These are phyloP conservation scores for Physcia stellaris DNA, from an alignment of 495 filamentous ascomycete genomes.

Conservation along the genomic window DNA sequence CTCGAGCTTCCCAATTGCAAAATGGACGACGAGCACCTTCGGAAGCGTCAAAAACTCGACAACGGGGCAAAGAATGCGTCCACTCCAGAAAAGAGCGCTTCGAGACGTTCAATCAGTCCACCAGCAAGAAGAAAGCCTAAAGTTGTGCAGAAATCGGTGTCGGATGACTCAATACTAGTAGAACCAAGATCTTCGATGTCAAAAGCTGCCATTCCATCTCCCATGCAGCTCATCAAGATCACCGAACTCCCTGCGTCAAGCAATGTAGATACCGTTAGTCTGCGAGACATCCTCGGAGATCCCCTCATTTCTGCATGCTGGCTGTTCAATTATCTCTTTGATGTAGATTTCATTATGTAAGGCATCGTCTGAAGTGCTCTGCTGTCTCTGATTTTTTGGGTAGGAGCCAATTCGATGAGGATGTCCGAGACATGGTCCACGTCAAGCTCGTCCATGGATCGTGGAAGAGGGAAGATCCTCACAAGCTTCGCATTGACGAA, in stretches of 20 bases:
- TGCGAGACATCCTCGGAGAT: slow-evolving; percentile 65
- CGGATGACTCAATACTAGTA: no score
- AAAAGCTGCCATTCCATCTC: no score
- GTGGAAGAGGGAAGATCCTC: slow-evolving; percentile 62
- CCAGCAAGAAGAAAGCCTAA: no score
- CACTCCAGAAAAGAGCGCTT: no score
- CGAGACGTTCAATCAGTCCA: no score
- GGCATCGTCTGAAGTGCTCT: not conserved
- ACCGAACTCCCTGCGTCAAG: slow-evolving; percentile 41
- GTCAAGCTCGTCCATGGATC: slow-evolving; percentile 78
- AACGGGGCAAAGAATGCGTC: no score
- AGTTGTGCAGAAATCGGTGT: no score
- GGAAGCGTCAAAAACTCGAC: no score
- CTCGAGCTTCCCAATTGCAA: no score
- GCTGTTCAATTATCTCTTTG: slow-evolving; percentile 81
- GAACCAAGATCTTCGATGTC: no score
- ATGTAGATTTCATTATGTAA: slow-evolving; percentile 61
- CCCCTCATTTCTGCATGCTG: slow-evolving; percentile 75
- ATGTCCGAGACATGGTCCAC: slow-evolving; percentile 47
- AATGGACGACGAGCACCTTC: no score
- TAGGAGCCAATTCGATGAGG: slow-evolving; percentile 47
- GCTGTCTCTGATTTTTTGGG: slow-evolving; percentile 19
- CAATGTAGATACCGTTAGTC: slow-evolving; percentile 54
- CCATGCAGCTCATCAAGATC: slow-evolving; percentile 62
- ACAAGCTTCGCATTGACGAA: slow-evolving; percentile 47